Evolutionary conservation across 2,329 filamentous ascomycete genomes (phyloP).

Genomic region (Penicillium sp.): DNA sequence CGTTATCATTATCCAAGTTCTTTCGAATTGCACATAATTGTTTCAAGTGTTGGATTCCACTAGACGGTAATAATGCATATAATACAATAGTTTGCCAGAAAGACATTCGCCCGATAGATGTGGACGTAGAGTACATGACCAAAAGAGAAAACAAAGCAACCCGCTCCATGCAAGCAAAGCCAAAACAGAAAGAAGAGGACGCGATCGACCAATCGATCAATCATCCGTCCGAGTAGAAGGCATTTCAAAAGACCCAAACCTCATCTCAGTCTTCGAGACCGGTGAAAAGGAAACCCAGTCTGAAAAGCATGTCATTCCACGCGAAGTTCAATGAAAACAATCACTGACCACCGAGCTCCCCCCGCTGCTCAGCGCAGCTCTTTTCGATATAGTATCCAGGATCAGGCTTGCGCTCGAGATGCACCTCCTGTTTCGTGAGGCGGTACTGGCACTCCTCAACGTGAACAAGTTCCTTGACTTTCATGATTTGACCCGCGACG

Average conservation of each 20-base stretch:
- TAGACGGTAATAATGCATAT: slow-evolving; percentile 3
- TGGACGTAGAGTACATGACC: slow-evolving; percentile 7
- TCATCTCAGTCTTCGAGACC: background rate
- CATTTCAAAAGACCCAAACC: background rate
- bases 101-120: background rate
- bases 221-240: background rate
- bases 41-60: background rate
- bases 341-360: slow-evolving; percentile 12
- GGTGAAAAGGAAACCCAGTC: background rate
- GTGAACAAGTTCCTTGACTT: slow-evolving; percentile 82
- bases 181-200: slow-evolving; percentile 6
- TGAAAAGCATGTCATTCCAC: background rate
- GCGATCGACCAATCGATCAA: background rate
- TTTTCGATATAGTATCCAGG: slow-evolving; percentile 72
- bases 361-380: slow-evolving; percentile 19
- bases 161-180: slow-evolving; percentile 13
- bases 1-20: slow-evolving; percentile 14
- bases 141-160: slow-evolving; percentile 4
- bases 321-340: background rate
- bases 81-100: slow-evolving; percentile 5
- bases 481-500: slow-evolving; percentile 82
- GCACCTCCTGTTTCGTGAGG: slow-evolving; percentile 60
- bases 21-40: slow-evolving; percentile 18
- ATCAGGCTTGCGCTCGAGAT: slow-evolving; percentile 63
- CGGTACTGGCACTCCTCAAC: slow-evolving; percentile 66